These are phyloP conservation scores for Clitopilus hobsonii DNA, from an alignment of 768 basidiomycete species.

Conservation along the genomic window DNA sequence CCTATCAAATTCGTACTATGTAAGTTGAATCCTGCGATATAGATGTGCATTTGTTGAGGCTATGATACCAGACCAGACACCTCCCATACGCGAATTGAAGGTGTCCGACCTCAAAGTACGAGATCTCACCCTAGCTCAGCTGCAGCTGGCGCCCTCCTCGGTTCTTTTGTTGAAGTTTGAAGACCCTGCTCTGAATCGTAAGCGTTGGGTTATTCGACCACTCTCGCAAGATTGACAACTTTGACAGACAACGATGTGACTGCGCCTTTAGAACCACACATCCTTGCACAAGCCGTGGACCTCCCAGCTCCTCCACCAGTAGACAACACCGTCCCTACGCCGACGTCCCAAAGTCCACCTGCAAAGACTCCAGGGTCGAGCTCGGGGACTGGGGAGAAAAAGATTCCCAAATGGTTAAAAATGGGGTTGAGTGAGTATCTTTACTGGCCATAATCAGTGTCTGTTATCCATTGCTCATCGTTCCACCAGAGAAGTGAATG, in stretches of 20 bases:
- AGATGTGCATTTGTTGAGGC: not conserved
- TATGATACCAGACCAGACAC: conserved; percentile 59
- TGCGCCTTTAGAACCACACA: conserved; percentile 58
- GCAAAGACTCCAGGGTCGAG: conserved; percentile 3
- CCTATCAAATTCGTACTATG: conserved; percentile 82
- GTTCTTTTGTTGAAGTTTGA: conserved; percentile 73
- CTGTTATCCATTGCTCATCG: too few relatives aligned
- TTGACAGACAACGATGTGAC: conserved; percentile 43
- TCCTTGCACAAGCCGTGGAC: conserved; percentile 59
- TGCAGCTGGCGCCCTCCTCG: conserved; percentile 78
- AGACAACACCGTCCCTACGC: conserved; percentile 10
- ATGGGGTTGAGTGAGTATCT: conserved; percentile 50
- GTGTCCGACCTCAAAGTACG: conserved; percentile 74
- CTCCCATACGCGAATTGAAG: conserved; percentile 79
- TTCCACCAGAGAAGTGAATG: not conserved
- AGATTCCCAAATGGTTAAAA: conserved; percentile 80
- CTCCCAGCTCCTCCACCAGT: conserved; percentile 53
- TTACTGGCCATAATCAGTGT: not conserved
- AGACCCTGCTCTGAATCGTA: conserved; percentile 68
- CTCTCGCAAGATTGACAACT: too few relatives aligned
- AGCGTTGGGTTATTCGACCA: conserved; percentile 12
- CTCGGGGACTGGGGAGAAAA: conserved; percentile 34
- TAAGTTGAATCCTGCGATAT: conserved; percentile 28
- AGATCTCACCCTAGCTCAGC: conserved; percentile 59
- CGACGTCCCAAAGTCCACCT: conserved; percentile 4